Evolutionary conservation across 2,329 filamentous ascomycete species (phyloP).

Genomic region (Colletotrichum viniferum): DNA sequence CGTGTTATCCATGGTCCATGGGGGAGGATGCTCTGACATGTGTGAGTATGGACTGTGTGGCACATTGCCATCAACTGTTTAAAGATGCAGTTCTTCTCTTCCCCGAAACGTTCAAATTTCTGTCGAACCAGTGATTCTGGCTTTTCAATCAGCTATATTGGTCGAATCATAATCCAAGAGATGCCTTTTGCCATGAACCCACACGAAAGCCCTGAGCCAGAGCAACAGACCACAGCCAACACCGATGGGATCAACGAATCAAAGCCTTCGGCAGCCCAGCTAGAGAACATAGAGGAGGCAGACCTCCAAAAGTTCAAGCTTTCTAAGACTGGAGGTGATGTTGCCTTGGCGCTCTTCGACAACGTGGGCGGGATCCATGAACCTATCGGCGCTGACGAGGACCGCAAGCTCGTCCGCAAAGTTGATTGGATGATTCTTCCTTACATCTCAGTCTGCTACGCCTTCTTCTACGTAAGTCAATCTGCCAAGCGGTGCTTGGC

Average conservation of each 20-base stretch:
- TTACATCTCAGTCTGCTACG: neutral
- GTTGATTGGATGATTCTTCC: neutral
- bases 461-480: neutral
- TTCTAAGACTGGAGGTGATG: neutral
- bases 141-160: neutral
- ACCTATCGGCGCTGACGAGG: neutral
- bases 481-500: rapidly evolving
- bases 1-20: neutral
- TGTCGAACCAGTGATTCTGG: neutral
- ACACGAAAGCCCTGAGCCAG: neutral
- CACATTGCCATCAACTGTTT: rapidly evolving
- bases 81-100: neutral
- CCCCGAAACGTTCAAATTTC: neutral
- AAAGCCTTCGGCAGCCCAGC: neutral
- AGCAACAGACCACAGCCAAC: neutral
- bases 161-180: neutral
- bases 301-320: neutral
- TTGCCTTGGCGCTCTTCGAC: neutral
- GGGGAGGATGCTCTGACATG: neutral
- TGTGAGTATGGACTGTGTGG: neutral
- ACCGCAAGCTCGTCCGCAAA: neutral
- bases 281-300: neutral
- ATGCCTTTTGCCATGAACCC: neutral
- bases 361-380: neutral
- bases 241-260: neutral